These are phyloP conservation scores for Paramecium tetraurelia DNA, from an alignment of 73 alveolate species.

Conservation along the genomic window DNA sequence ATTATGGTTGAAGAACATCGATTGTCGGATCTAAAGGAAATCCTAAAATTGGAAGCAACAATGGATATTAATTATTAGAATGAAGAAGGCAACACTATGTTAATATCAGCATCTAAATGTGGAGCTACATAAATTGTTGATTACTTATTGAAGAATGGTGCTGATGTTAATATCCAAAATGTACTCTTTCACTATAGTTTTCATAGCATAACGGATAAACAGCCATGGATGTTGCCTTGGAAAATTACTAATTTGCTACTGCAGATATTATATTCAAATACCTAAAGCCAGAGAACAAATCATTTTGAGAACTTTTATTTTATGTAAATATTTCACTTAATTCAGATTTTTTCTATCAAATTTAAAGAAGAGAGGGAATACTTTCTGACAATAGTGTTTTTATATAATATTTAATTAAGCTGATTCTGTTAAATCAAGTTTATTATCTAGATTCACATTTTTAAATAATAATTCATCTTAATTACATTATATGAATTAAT, in stretches of 20 bases:
- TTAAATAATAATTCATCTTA: background rate
- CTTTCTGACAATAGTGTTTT: background rate
- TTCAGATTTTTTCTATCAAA: background rate
- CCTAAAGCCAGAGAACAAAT: background rate
- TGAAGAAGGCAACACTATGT: constrained; percentile 13
- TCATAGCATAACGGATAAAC: background rate
- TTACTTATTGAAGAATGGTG: constrained; percentile 24
- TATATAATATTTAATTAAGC: background rate
- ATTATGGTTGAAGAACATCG: background rate
- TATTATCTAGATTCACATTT: background rate
- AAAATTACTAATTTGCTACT: background rate
- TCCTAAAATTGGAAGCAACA: background rate
- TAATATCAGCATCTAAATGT: constrained; percentile 17
- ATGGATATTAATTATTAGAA: background rate
- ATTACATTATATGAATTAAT: background rate
- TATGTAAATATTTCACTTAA: background rate
- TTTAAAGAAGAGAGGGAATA: background rate
- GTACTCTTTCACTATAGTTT: background rate
- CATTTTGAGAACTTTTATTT: background rate
- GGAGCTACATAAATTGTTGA: background rate
- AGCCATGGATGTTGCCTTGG: constrained; percentile 8
- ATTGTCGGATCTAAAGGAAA: background rate
- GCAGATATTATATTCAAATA: constrained; percentile 22
- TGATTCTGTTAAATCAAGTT: background rate
- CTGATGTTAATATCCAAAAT: background rate